These are phyloP conservation scores for Backusella psychrophila DNA, from an alignment of 192 early-diverging fungal species.

Conservation along the genomic window DNA sequence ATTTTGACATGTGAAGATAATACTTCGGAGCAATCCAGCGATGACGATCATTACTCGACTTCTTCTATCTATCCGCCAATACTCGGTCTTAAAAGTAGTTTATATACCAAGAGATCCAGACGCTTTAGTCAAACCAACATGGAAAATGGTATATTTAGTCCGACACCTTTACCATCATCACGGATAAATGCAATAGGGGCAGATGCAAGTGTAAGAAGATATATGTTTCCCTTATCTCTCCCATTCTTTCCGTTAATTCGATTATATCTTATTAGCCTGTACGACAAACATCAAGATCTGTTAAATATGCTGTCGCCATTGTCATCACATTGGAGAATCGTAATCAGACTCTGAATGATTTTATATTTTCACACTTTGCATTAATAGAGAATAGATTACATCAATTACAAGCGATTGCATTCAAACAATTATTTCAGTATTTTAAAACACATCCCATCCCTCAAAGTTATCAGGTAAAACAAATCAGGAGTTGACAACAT, in stretches of 20 bases:
- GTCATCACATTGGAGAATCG: slow-evolving; percentile 49
- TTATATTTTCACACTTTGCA: slow-evolving; percentile 59
- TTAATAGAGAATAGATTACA: slow-evolving; percentile 54
- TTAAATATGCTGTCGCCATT: slow-evolving; percentile 50
- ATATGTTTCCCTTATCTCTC: neutral
- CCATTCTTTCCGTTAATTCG: neutral
- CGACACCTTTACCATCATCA: slow-evolving; percentile 47
- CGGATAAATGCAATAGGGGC: slow-evolving; percentile 31
- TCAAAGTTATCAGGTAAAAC: slow-evolving; percentile 5
- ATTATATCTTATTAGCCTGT: slow-evolving; percentile 10
- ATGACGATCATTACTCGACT: slow-evolving; percentile 23
- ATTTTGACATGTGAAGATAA: slow-evolving; percentile 6
- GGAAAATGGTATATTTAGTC: slow-evolving; percentile 56
- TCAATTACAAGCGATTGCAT: slow-evolving; percentile 48
- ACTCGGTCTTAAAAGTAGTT: slow-evolving; percentile 23
- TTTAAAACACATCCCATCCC: slow-evolving; percentile 8
- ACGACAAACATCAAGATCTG: slow-evolving; percentile 42
- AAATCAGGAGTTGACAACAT: neutral
- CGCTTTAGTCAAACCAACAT: slow-evolving; percentile 56
- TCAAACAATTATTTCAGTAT: slow-evolving; percentile 37
- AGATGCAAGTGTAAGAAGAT: neutral
- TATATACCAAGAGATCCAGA: slow-evolving; percentile 34
- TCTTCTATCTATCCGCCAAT: slow-evolving; percentile 33
- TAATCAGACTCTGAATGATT: slow-evolving; percentile 41
- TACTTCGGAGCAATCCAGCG: slow-evolving; percentile 29